Conservation (phyloP, 805 yeast genomes). For the Ogataea philodendri region DNA sequence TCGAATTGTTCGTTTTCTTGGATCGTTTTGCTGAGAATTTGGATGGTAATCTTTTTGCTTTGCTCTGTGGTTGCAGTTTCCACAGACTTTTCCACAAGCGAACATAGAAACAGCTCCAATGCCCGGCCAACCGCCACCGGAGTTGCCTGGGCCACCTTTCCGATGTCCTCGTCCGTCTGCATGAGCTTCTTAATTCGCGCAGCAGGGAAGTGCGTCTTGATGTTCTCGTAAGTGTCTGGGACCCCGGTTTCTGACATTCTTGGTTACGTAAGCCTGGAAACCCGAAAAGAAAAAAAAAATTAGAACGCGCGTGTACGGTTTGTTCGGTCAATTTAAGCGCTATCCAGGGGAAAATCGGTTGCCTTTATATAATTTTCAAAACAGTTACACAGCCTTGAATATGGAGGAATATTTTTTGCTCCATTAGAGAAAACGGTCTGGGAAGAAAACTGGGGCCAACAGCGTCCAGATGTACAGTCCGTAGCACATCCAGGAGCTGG, state of each 20-base stretch:
- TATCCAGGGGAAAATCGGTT: constrained; percentile 7
- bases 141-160: constrained; percentile 97
- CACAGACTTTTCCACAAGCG: constrained; percentile 81
- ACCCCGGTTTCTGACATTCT: constrained; percentile 18
- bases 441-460: constrained; percentile 85
- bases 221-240: constrained; percentile 40
- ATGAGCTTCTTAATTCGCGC: constrained; percentile 94
- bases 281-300: too few species aligned
- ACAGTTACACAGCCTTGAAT: constrained; percentile 8
- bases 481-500: constrained; percentile 91
- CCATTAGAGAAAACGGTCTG: constrained; percentile 65
- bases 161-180: constrained; percentile 98
- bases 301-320: too few species aligned
- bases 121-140: constrained; percentile 98
- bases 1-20: constrained; percentile 88
- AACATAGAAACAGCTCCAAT: constrained; percentile 84
- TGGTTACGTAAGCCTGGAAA: constrained; percentile 13
- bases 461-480: constrained; percentile 85
- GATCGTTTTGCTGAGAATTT: constrained; percentile 81
- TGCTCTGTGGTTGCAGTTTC: constrained; percentile 73
- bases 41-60: constrained; percentile 76
- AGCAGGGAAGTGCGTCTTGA: constrained; percentile 83
- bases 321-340: too few species aligned
- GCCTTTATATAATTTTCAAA: constrained; percentile 10
- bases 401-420: too few species aligned